phyloP scores from a whole-genome alignment of 140 eudicot species.

The Bidens hawaiensis region DNA sequence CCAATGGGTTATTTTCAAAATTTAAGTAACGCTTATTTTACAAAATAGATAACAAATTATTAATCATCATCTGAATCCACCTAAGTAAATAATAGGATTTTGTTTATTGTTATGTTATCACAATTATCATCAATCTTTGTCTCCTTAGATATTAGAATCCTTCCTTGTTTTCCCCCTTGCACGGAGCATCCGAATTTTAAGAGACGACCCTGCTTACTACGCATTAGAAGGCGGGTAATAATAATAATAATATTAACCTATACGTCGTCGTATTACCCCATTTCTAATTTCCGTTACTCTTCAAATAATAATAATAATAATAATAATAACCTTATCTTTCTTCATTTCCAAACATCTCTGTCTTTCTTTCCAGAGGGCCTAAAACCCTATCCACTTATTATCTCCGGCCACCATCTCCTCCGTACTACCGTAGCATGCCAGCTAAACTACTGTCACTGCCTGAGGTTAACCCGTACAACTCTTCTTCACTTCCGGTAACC shows the following conservation, averaged over 20 bases:
- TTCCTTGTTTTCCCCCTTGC: no score
- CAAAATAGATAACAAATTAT: no score
- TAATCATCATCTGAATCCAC: no score
- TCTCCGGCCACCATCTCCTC: constrained; percentile 18
- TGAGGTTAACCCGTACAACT: constrained; percentile 35
- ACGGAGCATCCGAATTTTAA: no score
- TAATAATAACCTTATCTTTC: constrained; percentile 26
- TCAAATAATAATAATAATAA: no score
- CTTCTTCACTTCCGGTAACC: constrained; percentile 38
- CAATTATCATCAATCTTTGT: no score
- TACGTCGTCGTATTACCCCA: constrained; percentile 3
- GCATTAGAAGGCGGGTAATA: neutral
- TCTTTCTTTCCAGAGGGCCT: constrained; percentile 35
- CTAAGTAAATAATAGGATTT: no score
- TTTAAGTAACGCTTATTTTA: no score
- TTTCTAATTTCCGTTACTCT: neutral
- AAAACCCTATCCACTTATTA: constrained; percentile 27
- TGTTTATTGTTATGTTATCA: no score
- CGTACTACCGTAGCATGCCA: constrained; percentile 38
- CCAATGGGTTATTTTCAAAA: no score
- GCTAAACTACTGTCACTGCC: constrained; percentile 29
- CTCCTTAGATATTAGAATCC: no score
- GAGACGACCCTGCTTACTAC: no score
- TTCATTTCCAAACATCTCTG: constrained; percentile 4
- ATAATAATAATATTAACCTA: neutral